phyloP scores from a whole-genome alignment of 1,284 basidiomycete species.

The Peniophora sp. region DNA sequence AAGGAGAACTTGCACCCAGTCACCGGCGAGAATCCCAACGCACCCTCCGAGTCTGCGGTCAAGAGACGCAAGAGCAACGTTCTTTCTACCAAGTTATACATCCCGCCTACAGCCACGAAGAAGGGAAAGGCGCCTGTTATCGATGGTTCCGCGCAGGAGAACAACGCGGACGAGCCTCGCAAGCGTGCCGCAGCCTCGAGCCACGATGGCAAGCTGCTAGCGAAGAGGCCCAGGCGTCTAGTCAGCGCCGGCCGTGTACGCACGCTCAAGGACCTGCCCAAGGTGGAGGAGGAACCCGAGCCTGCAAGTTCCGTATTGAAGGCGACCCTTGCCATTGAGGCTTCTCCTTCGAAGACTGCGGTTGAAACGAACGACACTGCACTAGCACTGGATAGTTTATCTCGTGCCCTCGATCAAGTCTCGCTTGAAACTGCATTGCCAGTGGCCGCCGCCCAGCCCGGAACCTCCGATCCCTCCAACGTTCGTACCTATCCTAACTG shows the following conservation, averaged over 20 bases:
- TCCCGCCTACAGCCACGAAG: slow-evolving; percentile 29
- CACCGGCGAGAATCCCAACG: slow-evolving; percentile 51
- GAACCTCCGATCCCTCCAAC: too few species aligned
- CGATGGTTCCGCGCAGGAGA: slow-evolving; percentile 20
- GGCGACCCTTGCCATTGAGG: too few species aligned
- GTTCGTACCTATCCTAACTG: too few species aligned
- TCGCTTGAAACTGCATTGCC: too few species aligned
- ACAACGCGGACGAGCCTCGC: slow-evolving; percentile 27
- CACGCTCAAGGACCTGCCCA: slow-evolving; percentile 25
- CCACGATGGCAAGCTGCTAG: slow-evolving; percentile 13
- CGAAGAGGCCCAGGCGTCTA: slow-evolving; percentile 26
- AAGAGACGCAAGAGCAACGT: slow-evolving; percentile 61
- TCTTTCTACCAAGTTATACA: slow-evolving; percentile 43
- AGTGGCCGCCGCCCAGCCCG: too few species aligned
- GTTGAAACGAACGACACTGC: too few species aligned
- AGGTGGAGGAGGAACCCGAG: slow-evolving; percentile 35
- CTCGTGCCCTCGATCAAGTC: too few species aligned
- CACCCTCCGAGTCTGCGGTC: slow-evolving; percentile 23
- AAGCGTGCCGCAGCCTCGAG: slow-evolving; percentile 43
- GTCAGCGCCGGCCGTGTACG: slow-evolving; percentile 5
- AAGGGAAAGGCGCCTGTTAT: slow-evolving; percentile 28
- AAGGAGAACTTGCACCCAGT: slow-evolving; percentile 73
- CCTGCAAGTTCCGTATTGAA: neutral
- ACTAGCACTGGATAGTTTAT: too few species aligned
- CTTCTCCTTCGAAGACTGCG: too few species aligned